Conservation (phyloP, 495 filamentous ascomycete genomes). For the Massariosphaeria phaeospora region DNA sequence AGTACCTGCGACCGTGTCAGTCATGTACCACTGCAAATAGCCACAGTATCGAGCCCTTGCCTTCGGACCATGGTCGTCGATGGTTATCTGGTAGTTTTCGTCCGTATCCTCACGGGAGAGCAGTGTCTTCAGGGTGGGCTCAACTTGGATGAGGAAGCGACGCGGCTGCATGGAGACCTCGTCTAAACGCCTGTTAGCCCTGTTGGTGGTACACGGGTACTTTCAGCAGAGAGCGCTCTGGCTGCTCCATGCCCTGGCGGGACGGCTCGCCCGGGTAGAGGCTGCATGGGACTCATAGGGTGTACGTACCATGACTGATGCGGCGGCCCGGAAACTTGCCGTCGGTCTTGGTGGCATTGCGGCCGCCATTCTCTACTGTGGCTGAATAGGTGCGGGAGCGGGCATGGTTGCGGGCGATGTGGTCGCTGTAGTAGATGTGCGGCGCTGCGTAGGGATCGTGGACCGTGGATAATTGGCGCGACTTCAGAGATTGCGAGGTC, state of each 20-base stretch:
- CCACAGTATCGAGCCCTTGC: constrained; percentile 44
- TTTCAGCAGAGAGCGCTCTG: background rate
- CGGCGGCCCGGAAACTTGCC: constrained; percentile 18
- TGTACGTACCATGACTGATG: constrained; percentile 31
- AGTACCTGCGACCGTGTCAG: constrained; percentile 51
- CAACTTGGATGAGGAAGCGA: constrained; percentile 72
- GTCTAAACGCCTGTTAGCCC: too few species aligned
- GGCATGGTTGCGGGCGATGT: constrained; percentile 39
- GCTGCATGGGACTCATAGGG: background rate
- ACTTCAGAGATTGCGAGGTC: constrained; percentile 33
- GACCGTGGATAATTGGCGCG: constrained; percentile 31
- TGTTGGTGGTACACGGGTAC: too few species aligned
- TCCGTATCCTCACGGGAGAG: constrained; percentile 84
- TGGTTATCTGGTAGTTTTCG: constrained; percentile 88
- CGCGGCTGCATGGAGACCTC: constrained; percentile 51
- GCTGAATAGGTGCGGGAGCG: constrained; percentile 46
- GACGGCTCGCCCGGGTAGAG: background rate
- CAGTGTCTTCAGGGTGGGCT: constrained; percentile 65
- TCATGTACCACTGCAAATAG: background rate
- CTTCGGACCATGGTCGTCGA: constrained; percentile 92
- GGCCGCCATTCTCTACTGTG: constrained; percentile 23
- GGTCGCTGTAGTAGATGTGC: constrained; percentile 47
- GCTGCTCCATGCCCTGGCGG: background rate
- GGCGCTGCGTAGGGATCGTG: constrained; percentile 45
- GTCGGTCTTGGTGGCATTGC: constrained; percentile 4